Evolutionary conservation across 345 rosid genomes (phyloP).

Genomic region (Kandelia obovata): DNA sequence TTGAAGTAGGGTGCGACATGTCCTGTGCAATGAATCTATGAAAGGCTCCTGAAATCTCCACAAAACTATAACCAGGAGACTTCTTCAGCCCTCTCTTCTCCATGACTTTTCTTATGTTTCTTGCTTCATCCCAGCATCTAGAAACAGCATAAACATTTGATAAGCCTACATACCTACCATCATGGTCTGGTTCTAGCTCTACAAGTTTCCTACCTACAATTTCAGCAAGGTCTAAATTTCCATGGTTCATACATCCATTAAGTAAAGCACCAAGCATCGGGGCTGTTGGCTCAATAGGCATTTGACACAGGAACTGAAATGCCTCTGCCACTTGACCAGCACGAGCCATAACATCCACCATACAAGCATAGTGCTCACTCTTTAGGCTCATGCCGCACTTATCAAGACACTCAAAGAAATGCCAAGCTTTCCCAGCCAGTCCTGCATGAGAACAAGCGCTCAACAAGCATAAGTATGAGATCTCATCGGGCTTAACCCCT

Average conservation of each 20-base stretch:
- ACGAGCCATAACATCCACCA: slow-evolving; percentile 75
- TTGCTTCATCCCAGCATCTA: slow-evolving; percentile 61
- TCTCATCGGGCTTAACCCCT: slow-evolving; percentile 65
- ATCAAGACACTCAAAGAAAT: slow-evolving; percentile 45
- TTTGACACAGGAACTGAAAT: slow-evolving; percentile 41
- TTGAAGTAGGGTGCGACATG: slow-evolving; percentile 42
- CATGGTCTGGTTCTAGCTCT: slow-evolving; percentile 65
- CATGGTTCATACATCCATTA: slow-evolving; percentile 65
- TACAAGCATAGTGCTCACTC: slow-evolving; percentile 82
- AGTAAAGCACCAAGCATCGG: slow-evolving; percentile 77
- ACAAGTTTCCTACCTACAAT: slow-evolving; percentile 65
- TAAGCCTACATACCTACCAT: slow-evolving; percentile 66
- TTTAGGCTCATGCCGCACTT: slow-evolving; percentile 44
- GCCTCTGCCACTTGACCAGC: slow-evolving; percentile 69
- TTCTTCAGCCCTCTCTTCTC: slow-evolving; percentile 79
- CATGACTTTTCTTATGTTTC: slow-evolving; percentile 62
- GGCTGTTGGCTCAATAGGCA: slow-evolving; percentile 59
- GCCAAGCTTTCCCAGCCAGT: slow-evolving; percentile 63
- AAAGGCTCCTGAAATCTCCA: slow-evolving; percentile 44
- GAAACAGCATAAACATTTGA: slow-evolving; percentile 59
- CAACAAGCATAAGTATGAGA: slow-evolving; percentile 69
- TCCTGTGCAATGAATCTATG: slow-evolving; percentile 71
- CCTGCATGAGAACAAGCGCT: slow-evolving; percentile 86
- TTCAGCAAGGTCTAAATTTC: slow-evolving; percentile 62
- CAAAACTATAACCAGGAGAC: slow-evolving; percentile 60